Conservation (phyloP, 352 stramenopile genomes). For the Globisporangium orthogonon region DNA sequence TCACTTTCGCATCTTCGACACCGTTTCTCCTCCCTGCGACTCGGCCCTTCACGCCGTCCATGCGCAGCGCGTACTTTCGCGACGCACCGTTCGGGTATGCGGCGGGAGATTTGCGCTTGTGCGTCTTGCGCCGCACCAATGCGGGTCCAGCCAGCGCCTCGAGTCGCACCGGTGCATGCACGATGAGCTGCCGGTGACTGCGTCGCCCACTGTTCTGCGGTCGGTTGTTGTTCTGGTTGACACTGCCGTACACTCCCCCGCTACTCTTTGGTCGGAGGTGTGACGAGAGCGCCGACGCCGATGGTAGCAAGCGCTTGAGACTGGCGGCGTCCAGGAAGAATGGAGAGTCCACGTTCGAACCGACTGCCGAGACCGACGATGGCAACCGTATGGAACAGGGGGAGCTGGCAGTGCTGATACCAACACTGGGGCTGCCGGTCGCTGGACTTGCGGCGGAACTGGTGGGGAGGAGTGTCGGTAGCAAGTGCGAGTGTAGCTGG, state of each 20-base stretch:
- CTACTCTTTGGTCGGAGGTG: conserved; percentile 11
- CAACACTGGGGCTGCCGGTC: background rate
- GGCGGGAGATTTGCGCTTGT: conserved; percentile 4
- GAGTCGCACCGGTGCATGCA: conserved; percentile 25
- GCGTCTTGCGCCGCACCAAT: conserved; percentile 6
- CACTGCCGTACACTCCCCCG: conserved; percentile 5
- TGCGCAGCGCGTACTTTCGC: conserved; percentile 39
- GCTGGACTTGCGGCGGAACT: background rate
- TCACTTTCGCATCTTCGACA: conserved; percentile 4
- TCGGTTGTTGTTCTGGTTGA: conserved; percentile 10
- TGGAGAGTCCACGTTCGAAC: conserved; percentile 4
- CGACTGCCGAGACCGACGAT: background rate
- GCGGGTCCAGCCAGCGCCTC: conserved; percentile 28
- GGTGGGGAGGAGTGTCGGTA: background rate
- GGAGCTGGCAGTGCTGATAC: conserved; percentile 1
- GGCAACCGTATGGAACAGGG: background rate
- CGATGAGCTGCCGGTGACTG: conserved; percentile 4
- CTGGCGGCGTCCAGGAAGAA: conserved; percentile 69
- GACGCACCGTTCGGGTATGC: conserved; percentile 3
- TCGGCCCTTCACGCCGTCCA: conserved; percentile 33
- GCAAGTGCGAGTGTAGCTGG: conserved; percentile 10
- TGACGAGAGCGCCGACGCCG: conserved; percentile 13
- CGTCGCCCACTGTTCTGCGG: background rate
- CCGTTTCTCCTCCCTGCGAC: conserved; percentile 3
- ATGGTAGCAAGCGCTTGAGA: conserved; percentile 51